These are phyloP conservation scores for Naganishia liquefaciens DNA, from an alignment of 1,284 basidiomycete species.

Conservation along the genomic window DNA sequence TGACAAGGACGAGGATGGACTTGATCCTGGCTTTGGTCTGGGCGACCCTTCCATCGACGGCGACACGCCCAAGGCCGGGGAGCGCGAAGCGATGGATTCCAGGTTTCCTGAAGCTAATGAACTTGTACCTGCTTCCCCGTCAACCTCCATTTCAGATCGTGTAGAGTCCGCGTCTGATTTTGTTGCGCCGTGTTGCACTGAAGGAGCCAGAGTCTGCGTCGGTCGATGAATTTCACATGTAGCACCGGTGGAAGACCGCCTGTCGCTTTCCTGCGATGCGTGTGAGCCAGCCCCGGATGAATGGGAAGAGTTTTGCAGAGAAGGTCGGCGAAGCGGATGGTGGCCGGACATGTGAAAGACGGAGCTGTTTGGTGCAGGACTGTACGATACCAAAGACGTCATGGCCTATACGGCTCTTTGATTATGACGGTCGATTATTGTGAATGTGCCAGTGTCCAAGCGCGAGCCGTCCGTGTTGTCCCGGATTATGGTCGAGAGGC, in stretches of 20 bases:
- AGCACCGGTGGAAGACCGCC: too few relatives aligned
- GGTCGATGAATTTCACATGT: not conserved
- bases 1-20: not conserved
- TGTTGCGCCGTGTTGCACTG: not conserved
- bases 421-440: slow-evolving; percentile 33
- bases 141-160: not conserved
- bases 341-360: slow-evolving; percentile 19
- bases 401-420: slow-evolving; percentile 37
- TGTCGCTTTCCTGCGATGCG: not conserved
- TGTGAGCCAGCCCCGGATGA: not conserved
- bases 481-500: not conserved
- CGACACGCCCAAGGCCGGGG: not conserved
- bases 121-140: not conserved
- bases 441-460: not conserved
- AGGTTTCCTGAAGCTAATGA: not conserved
- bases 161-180: too few relatives aligned
- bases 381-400: slow-evolving; percentile 42
- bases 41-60: not conserved
- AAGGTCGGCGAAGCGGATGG: slow-evolving; percentile 1
- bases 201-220: not conserved
- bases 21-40: not conserved
- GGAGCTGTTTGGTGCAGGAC: not conserved
- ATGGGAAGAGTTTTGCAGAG: slow-evolving; percentile 7
- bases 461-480: not conserved
- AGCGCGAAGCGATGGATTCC: not conserved